Evolutionary conservation across 2,329 filamentous ascomycete genomes (phyloP).

Genomic region (Pseudopyricularia cyperi): DNA sequence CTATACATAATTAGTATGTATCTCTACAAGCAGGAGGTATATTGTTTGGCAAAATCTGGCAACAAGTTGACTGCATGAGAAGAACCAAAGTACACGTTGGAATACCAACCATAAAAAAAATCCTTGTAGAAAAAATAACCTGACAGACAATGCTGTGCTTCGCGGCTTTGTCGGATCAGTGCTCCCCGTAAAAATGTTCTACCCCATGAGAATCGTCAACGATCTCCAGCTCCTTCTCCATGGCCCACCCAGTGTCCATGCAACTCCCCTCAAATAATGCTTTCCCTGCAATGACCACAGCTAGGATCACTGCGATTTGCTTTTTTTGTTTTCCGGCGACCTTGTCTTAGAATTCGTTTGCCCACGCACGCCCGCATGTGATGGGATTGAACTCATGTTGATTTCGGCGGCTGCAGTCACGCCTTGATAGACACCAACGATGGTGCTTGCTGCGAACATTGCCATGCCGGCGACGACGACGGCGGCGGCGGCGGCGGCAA

Average conservation of each 20-base stretch:
- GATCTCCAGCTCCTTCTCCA: neutral
- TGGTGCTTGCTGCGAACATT: neutral
- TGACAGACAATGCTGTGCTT: no score
- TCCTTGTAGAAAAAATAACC: no score
- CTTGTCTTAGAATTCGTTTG: neutral
- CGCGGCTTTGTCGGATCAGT: no score
- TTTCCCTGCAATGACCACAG: neutral
- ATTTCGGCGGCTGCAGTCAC: neutral
- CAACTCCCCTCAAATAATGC: no score
- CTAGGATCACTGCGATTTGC: neutral
- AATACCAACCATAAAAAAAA: no score
- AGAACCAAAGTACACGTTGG: no score
- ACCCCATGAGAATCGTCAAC: neutral
- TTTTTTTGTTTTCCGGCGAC: neutral
- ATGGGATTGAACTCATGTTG: neutral
- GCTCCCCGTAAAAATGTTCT: no score
- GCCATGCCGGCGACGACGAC: slow-evolving; percentile 7
- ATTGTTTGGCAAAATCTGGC: no score
- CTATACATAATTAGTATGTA: no score
- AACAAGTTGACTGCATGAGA: no score
- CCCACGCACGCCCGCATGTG: neutral
- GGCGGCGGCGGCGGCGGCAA: slow-evolving; percentile 1
- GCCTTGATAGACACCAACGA: neutral
- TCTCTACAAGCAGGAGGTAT: no score
- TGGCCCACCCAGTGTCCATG: neutral